Base-by-base conservation (phyloP, 2,329 filamentous ascomycete genomes). In the Diaporthe sp. region DNA sequence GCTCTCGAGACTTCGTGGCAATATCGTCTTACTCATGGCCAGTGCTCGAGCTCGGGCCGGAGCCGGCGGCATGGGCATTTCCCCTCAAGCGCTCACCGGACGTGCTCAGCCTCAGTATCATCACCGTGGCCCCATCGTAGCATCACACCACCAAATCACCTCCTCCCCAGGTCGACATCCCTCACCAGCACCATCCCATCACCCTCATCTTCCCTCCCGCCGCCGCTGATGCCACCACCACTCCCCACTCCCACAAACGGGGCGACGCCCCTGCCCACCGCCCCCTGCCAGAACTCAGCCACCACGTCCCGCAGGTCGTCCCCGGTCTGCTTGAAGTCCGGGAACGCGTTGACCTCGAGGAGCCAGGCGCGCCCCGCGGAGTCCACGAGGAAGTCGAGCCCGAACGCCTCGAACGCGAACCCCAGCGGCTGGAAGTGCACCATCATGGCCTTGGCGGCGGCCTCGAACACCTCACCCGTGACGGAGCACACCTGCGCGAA, bases 281-380 rank as follows among this genome's bases (percentile, higher is more conserved):
- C 92, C 15, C 91, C 93, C 79, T 91, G 88, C 88, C 97, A 97
- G 78, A 99, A 87, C 10, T 92, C 93, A 28, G 87, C 89, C 33
- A 99, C 92, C 54, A 98, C 83, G 45, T 85, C 89, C 81, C 89
- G 91, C 77, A 97, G 84, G 73, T 94, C 92, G 10, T 89, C 88
- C 0, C 97, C 97, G 22, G 95, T 98, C 89, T 98, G 96, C 80
- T 90, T 92, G 81, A 98, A 98, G 85, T 99, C 97, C 13, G 97
- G 97, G 84, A 97, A 99, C 0, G 96, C 95, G 86, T 99, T 99
- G 42, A 97, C 90, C 86, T 99, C 97, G 73, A 99, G 86, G 80
- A 99, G 82, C 91, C 92, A 98, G 4, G 91, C 90, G 4, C 80
- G 87, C 0, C 91, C 92, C 12, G 82, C 80, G 0, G 82, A 87